Percentiles rank a stretch among this genome's conserved stretches.
phyloP scores from a whole-genome alignment of 2,329 filamentous ascomycete genomes.

The Xylariaceae sp. region DNA sequence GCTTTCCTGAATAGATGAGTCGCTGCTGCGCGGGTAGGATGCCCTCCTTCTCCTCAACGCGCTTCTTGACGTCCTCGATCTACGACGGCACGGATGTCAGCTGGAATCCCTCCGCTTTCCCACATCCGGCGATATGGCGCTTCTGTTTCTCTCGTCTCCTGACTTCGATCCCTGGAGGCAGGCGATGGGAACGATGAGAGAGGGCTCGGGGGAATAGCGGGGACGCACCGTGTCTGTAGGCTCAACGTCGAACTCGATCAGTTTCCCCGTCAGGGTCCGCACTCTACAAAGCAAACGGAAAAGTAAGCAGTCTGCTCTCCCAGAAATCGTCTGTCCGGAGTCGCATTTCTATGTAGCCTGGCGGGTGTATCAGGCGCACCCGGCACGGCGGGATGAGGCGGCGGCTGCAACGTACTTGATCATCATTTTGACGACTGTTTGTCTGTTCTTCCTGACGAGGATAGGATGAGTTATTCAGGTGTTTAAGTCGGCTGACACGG shows the following conservation, averaged over 20 bases:
- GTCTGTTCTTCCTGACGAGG: not conserved
- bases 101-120: not conserved
- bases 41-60: conserved; percentile 97
- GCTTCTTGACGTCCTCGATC: conserved; percentile 97
- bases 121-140: not conserved
- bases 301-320: not conserved
- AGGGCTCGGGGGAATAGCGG: not conserved
- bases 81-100: conserved; percentile 36
- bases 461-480: not conserved
- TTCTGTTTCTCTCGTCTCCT: not conserved
- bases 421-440: conserved; percentile 28
- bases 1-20: conserved; percentile 94
- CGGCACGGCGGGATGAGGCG: conserved; percentile 11
- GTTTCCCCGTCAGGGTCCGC: conserved; percentile 94
- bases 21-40: conserved; percentile 96
- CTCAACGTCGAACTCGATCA: conserved; percentile 98
- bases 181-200: not conserved
- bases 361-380: not conserved
- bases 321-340: not conserved
- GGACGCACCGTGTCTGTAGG: conserved; percentile 75
- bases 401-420: conserved; percentile 26
- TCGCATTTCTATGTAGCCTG: not conserved
- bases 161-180: not conserved
- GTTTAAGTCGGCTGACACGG: not conserved
- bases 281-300: conserved; percentile 57